Conservation (phyloP, 2,329 filamentous ascomycete genomes). For the Apiospora sp. region DNA sequence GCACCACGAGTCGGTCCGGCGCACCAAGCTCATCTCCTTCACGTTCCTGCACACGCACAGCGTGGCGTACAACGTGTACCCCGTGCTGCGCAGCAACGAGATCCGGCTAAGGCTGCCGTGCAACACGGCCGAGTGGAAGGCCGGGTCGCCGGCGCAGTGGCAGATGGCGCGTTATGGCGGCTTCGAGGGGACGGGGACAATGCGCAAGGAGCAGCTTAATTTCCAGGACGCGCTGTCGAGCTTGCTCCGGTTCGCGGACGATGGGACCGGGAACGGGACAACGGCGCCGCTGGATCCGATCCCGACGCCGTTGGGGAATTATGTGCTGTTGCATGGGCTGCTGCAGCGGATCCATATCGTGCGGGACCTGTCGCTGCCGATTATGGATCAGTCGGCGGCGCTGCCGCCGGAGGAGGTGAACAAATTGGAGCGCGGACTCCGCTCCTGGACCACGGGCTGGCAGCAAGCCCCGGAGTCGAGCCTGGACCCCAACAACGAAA, state of each 20-base stretch:
- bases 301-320: constrained; percentile 48
- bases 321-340: constrained; percentile 47
- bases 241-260: constrained; percentile 40
- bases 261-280: constrained; percentile 22
- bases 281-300: constrained; percentile 43
- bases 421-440: constrained; percentile 46
- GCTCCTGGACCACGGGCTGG: constrained; percentile 49
- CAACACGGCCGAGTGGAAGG: constrained; percentile 48
- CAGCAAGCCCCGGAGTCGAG: constrained; percentile 49
- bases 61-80: constrained; percentile 49
- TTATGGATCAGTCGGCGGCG: constrained; percentile 42
- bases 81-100: constrained; percentile 47
- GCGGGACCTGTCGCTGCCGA: constrained; percentile 45
- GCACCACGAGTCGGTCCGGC: constrained; percentile 42
- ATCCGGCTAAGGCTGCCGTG: constrained; percentile 45
- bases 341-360: constrained; percentile 50
- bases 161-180: constrained; percentile 34
- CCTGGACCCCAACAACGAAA: constrained; percentile 50
- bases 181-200: too few relatives aligned
- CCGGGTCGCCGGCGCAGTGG: constrained; percentile 41
- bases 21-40: constrained; percentile 48
- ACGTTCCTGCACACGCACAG: constrained; percentile 49
- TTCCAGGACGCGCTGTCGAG: constrained; percentile 47
- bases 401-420: constrained; percentile 46
- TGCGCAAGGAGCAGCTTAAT: constrained; percentile 43